A percentile compares a stretch with the other conserved stretches of the same genome.
Evolutionary conservation across 2,329 filamentous ascomycete genomes (phyloP).

Genomic region (Alternaria atra): DNA sequence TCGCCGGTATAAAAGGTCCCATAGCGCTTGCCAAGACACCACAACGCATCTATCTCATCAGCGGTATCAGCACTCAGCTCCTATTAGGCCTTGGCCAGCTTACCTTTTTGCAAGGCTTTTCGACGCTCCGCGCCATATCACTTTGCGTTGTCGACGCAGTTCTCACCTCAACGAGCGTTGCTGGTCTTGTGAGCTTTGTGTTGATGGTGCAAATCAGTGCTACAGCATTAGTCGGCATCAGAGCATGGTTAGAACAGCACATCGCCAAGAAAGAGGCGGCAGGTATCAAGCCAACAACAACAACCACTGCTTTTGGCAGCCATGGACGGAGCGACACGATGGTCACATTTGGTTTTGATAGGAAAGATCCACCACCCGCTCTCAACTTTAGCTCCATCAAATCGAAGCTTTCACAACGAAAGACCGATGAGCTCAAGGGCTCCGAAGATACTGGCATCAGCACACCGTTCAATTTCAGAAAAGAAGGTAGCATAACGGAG

Average conservation of each 20-base stretch:
- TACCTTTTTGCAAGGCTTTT: conserved; percentile 32
- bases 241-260: conserved; percentile 38
- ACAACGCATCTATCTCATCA: conserved; percentile 35
- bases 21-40: conserved; percentile 33
- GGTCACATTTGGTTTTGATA: conserved; percentile 30
- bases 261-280: conserved; percentile 29
- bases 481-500: conserved; percentile 23
- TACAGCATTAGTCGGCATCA: conserved; percentile 28
- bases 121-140: conserved; percentile 32
- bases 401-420: conserved; percentile 13
- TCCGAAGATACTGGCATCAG: conserved; percentile 32
- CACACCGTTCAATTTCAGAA: conserved; percentile 32
- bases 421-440: conserved; percentile 29
- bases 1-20: conserved; percentile 31
- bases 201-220: conserved; percentile 36
- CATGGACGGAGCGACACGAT: conserved; percentile 22
- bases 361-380: conserved; percentile 13
- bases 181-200: conserved; percentile 23
- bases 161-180: conserved; percentile 27
- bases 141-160: conserved; percentile 41
- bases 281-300: background rate
- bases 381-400: conserved; percentile 12
- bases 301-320: background rate
- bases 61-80: conserved; percentile 29
- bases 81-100: conserved; percentile 32